Evolutionary conservation across 176 grass and related monocot genomes (phyloP), one percentile per base, ranked within the genome.

Genomic region (Oryza punctata): DNA sequence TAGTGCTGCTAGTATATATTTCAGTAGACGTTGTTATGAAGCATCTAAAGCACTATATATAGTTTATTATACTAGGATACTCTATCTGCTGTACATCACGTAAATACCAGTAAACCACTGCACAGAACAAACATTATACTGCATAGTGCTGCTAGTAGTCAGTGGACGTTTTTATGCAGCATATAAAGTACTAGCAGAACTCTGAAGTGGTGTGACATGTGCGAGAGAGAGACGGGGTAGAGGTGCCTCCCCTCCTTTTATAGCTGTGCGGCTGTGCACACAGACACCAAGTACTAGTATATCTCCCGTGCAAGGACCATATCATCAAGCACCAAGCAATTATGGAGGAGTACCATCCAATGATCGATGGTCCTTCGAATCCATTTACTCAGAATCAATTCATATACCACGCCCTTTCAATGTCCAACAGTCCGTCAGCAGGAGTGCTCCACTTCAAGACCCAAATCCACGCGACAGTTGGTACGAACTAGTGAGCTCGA

Each of bases 331-430:
- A 59, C 32, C 24, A 18, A 82, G 72, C 12, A 46, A 49, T 63
- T 77, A 77, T 64, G 73, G 44, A 38, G 64, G 59, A 27, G 82
- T 57, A 70, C 54, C 33, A 65, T 29, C 83, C 49, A 73, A 78
- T 78, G 75, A 72, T 78, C 57, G 25, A 77, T 49, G 67, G 75
- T 27, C 7, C 69, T 52, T 32, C 68, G 73, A 77, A 49, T 57
- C 30, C 78, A 81, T 81, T 81, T 68, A 4, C 75, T 64, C 52
- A n/a, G 79, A 63, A 64, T 64, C 26, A 52, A 70, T 27, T 29
- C 32, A 13, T 68, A 69, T 11, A 38, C 60, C 78, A 23, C 57
- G 19, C n/a, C 23, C 57, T 61, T 87, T 65, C 52, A 77, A 54
- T 88, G 67, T 11, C 65, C 49, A 49, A 5, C 72, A 38, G 37